Conservation (phyloP, 177 flowering plant genomes). For the Viscum album region DNA sequence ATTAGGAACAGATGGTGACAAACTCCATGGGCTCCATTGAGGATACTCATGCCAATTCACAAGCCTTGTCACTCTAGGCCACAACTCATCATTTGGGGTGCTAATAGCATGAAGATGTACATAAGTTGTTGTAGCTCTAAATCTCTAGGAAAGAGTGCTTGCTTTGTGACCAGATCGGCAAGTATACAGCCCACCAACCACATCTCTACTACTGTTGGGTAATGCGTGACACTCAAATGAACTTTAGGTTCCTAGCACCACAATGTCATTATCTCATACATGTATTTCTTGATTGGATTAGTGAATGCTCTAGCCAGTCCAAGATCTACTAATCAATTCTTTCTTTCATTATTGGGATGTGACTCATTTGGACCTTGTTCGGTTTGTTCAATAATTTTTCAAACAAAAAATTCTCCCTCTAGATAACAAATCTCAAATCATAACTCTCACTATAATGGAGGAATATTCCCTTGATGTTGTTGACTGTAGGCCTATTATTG, state of each 20-base stretch:
- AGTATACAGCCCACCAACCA: conserved; percentile 96
- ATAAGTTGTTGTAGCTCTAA: conserved; percentile 90
- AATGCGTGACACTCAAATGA: conserved; percentile 78
- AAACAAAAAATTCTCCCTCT: no score
- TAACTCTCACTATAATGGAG: no score
- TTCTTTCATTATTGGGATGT: no score
- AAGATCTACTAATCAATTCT: conserved; percentile 89
- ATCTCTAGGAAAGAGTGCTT: conserved; percentile 78
- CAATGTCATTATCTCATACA: conserved; percentile 87
- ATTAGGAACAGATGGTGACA: conserved; percentile 54
- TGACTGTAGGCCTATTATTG: no score
- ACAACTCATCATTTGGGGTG: conserved; percentile 71
- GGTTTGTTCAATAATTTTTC: no score
- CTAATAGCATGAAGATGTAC: conserved; percentile 86
- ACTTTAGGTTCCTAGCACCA: conserved; percentile 98
- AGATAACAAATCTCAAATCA: no score
- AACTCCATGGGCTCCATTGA: conserved; percentile 59
- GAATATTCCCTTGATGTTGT: no score
- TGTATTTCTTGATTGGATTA: conserved; percentile 76
- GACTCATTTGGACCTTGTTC: no score
- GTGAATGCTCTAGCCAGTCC: conserved; percentile 83
- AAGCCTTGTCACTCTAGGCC: conserved; percentile 82
- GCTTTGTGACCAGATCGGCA: conserved; percentile 76
- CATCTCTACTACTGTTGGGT: conserved; percentile 80
- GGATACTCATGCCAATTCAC: conserved; percentile 85